Evolutionary conservation across 2,329 filamentous ascomycete species (phyloP).

Genomic region (Hypoxylon sp.): DNA sequence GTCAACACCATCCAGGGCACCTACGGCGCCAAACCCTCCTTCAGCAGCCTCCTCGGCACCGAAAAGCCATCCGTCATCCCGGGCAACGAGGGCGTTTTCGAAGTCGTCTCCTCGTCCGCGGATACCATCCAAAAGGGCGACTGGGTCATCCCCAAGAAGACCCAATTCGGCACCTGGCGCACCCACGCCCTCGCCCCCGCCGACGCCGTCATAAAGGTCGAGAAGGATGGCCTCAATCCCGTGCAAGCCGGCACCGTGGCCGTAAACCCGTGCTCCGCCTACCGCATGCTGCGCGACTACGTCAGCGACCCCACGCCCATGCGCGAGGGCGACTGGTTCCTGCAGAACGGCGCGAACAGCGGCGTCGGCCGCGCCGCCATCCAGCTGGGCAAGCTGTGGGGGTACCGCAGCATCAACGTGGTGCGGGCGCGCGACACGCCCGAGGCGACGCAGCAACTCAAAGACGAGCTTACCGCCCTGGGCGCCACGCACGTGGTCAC

Average conservation of each 20-base stretch:
- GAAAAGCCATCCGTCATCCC: conserved; percentile 80
- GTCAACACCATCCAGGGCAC: conserved; percentile 98
- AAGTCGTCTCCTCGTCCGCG: conserved; percentile 81
- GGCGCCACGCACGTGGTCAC: conserved; percentile 72
- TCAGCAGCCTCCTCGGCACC: conserved; percentile 83
- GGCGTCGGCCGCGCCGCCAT: conserved; percentile 93
- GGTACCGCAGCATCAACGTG: conserved; percentile 90
- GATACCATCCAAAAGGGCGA: conserved; percentile 78
- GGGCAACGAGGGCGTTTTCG: conserved; percentile 94
- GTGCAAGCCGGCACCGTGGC: conserved; percentile 88
- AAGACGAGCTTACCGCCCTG: conserved; percentile 66
- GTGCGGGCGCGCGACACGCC: conserved; percentile 78
- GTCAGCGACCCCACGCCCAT: conserved; percentile 61
- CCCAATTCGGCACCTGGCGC: conserved; percentile 93
- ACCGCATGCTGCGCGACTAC: conserved; percentile 91
- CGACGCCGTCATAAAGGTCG: conserved; percentile 59
- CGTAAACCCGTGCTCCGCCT: conserved; percentile 95
- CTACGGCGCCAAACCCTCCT: conserved; percentile 87
- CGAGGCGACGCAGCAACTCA: conserved; percentile 74
- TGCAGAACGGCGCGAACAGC: conserved; percentile 97
- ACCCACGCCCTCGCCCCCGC: conserved; percentile 83
- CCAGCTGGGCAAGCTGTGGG: conserved; percentile 88
- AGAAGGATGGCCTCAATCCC: conserved; percentile 78
- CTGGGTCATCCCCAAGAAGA: conserved; percentile 90
- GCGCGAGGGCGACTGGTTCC: conserved; percentile 88